Percentiles rank a stretch among this genome's conserved stretches.
These are phyloP conservation scores for Xylaria nigripes DNA, from an alignment of 495 filamentous ascomycete species.

Conservation along the genomic window DNA sequence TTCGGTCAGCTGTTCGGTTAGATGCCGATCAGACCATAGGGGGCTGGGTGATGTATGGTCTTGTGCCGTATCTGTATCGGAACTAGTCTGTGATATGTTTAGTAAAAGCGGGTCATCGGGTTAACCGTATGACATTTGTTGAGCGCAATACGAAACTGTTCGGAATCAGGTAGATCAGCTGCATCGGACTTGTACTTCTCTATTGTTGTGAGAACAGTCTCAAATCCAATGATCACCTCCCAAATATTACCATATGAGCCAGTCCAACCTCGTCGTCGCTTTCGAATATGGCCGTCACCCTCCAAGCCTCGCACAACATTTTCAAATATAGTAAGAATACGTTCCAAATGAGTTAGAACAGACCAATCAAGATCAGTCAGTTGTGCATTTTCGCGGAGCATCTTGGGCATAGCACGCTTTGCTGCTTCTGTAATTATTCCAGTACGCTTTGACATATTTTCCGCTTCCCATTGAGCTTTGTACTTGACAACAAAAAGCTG, in stretches of 20 bases:
- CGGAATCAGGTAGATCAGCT: not conserved
- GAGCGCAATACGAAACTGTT: not conserved
- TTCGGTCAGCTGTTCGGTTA: no score
- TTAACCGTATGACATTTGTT: no score
- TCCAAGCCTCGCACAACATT: not conserved
- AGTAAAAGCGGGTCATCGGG: no score
- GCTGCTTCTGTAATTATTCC: not conserved
- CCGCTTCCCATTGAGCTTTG: not conserved
- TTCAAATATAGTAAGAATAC: not conserved
- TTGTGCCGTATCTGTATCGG: no score
- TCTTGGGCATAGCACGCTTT: not conserved
- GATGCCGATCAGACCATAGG: no score
- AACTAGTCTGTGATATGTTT: no score
- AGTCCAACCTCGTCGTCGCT: not conserved
- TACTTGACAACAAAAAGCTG: not conserved
- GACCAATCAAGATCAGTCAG: not conserved
- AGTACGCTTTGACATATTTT: not conserved
- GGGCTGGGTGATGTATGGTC: no score
- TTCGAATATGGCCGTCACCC: not conserved
- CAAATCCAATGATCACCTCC: not conserved
- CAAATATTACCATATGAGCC: not conserved
- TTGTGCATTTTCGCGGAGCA: not conserved
- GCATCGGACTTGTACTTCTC: not conserved
- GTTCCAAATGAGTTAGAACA: not conserved
- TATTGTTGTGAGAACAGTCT: not conserved